Base-by-base conservation (phyloP, 805 yeast species). In the Candida michaelii region DNA sequence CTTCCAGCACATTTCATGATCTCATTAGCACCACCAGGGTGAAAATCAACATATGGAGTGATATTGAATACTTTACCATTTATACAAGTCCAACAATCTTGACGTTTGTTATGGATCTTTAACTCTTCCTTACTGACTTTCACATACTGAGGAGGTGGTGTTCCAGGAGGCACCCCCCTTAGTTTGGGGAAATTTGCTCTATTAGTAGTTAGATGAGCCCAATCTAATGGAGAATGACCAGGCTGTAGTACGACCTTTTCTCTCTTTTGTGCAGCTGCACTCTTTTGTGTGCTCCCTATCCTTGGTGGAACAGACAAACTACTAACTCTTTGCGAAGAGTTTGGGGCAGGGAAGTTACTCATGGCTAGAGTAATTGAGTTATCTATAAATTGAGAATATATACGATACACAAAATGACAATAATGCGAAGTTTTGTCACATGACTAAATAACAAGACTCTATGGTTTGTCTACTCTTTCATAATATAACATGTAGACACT, bases 11-110 rank as follows among this genome's bases (percentile, higher is more conserved):
- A 79, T 39, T 79, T 76, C 79, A 87, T 69, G 31, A 91, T 65
- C 55, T 89, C 87, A 5, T 78, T 80, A 3, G 72, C 80, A 1
- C 99, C 99, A 27, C 99, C 99, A 0, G 99, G 99, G 52, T 91
- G 99, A 60, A 82, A 93, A 42, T 77, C 69, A 27, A 93, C 57
- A 60, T 93, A 91, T 10, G 85, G 81, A 0, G 97, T 82, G n/a
- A 91, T 70, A 55, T 90, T 88, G 66, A 86, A 91, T 1, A 91
- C 95, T 53, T 79, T 84, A 3, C 89, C 87, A 33, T 79, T 79
- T 6, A 91, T 73, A 25, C 79, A 79, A 3, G 93, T 84, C 98
- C 98, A 91, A 45, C 86, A 86, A 56, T 93, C 96, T 0, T 75
- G 76, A n/a, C 46, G 48, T 0, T 72, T 59, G 14, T 67, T 72